phyloP scores from a whole-genome alignment of 2,329 filamentous ascomycete genomes.

The Hawksworthiomyces lignivorus region DNA sequence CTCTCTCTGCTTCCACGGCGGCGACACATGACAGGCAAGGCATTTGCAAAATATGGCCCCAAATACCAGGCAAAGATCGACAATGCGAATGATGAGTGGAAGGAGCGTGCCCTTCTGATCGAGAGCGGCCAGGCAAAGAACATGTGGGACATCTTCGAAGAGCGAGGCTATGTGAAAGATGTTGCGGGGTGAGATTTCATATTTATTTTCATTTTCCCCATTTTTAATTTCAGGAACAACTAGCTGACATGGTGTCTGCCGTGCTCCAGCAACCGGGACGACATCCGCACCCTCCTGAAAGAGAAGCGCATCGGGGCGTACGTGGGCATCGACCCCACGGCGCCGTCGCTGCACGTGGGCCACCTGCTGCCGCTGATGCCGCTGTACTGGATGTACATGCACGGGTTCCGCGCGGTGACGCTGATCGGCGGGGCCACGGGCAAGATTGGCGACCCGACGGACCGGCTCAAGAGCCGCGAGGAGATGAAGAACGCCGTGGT shows the following conservation, averaged over 20 bases:
- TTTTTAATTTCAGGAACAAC: too few relatives aligned
- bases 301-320: slow-evolving; percentile 64
- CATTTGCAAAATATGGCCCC: slow-evolving; percentile 16
- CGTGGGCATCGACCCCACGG: slow-evolving; percentile 76
- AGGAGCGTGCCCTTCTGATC: slow-evolving; percentile 38
- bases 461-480: slow-evolving; percentile 55
- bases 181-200: slow-evolving; percentile 67
- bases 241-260: too few relatives aligned
- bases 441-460: slow-evolving; percentile 72
- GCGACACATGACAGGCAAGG: slow-evolving; percentile 11
- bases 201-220: too few relatives aligned
- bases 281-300: slow-evolving; percentile 57
- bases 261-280: slow-evolving; percentile 32
- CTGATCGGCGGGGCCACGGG: slow-evolving; percentile 69
- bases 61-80: slow-evolving; percentile 37
- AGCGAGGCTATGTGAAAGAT: slow-evolving; percentile 67
- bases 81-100: slow-evolving; percentile 39
- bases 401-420: slow-evolving; percentile 61
- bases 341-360: slow-evolving; percentile 69
- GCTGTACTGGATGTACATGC: slow-evolving; percentile 74
- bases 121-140: slow-evolving; percentile 40
- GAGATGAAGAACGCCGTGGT: slow-evolving; percentile 43
- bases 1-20: slow-evolving; percentile 3
- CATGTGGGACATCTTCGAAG: slow-evolving; percentile 58
- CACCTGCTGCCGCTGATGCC: slow-evolving; percentile 78